Evolutionary conservation across 345 rosid genomes (phyloP).

Genomic region (Noccaea caerulescens): DNA sequence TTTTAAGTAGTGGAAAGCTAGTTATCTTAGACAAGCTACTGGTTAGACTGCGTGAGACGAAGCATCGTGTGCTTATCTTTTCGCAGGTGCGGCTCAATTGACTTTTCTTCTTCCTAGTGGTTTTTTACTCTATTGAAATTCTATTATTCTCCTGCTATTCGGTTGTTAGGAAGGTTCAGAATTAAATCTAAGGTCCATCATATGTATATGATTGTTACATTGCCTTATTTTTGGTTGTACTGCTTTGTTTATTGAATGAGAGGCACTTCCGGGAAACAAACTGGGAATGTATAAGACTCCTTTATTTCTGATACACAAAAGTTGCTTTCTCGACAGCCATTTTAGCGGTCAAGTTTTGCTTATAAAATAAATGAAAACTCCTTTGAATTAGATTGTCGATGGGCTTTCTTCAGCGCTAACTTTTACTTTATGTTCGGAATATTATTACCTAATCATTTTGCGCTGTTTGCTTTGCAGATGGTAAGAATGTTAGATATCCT

Average conservation of each 20-base stretch:
- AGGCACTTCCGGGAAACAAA: conserved; percentile 4
- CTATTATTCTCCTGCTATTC: conserved; percentile 20
- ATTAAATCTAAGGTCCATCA: not conserved
- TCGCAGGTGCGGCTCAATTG: conserved; percentile 73
- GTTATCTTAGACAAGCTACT: conserved; percentile 97
- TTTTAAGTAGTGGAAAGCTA: conserved; percentile 96
- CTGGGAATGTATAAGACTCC: not conserved
- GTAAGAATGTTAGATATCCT: conserved; percentile 98
- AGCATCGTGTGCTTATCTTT: conserved; percentile 96
- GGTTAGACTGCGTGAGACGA: conserved; percentile 90
- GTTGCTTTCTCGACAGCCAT: conserved; percentile 7
- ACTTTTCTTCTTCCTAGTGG: conserved; percentile 18
- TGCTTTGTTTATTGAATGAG: conserved; percentile 9
- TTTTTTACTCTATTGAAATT: conserved; percentile 12
- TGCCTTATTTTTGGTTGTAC: conserved; percentile 3
- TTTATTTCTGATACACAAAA: conserved; percentile 10
- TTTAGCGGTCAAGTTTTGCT: not conserved
- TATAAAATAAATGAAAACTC: not conserved
- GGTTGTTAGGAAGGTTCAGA: conserved; percentile 43
- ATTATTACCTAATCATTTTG: conserved; percentile 17
- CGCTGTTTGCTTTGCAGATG: conserved; percentile 64
- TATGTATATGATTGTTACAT: conserved; percentile 6
- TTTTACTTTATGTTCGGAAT: conserved; percentile 11
- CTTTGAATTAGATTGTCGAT: not conserved
- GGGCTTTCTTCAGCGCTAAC: conserved; percentile 18